Percentiles rank a stretch among this genome's conserved stretches.
phyloP scores from a whole-genome alignment of 176 grass and related monocot species.

The Poa annua region DNA sequence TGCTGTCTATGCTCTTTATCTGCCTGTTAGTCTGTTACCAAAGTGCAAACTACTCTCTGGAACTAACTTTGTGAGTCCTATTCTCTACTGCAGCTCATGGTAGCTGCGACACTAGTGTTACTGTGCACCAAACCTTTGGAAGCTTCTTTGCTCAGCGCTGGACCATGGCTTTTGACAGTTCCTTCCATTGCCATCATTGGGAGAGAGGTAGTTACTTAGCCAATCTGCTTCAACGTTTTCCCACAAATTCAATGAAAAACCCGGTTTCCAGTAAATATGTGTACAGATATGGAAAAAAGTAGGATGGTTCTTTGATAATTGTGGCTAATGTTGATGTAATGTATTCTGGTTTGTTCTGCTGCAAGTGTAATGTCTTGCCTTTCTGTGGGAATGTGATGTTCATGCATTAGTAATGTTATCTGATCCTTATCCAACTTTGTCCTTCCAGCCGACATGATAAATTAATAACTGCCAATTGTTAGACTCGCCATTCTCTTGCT shows the following conservation, averaged over 20 bases:
- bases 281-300: conserved; percentile 12
- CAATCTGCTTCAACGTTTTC: conserved; percentile 2
- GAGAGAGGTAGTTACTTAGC: conserved; percentile 79
- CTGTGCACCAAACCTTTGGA: conserved; percentile 91
- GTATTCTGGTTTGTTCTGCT: conserved; percentile 16
- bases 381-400: neutral
- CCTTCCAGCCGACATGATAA: conserved; percentile 22
- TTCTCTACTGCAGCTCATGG: conserved; percentile 85
- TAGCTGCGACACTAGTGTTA: conserved; percentile 88
- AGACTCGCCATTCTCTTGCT: neutral
- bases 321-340: conserved; percentile 7
- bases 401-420: conserved; percentile 4
- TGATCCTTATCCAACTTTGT: neutral
- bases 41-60: neutral
- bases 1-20: neutral
- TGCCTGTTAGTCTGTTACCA: neutral
- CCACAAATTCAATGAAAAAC: neutral
- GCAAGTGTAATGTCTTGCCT: conserved; percentile 16
- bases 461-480: conserved; percentile 3
- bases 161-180: conserved; percentile 87
- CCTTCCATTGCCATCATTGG: conserved; percentile 99
- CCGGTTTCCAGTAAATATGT: conserved; percentile 1
- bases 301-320: conserved; percentile 3
- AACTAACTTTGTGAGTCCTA: conserved; percentile 35
- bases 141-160: conserved; percentile 55